Evolutionary conservation across 2,329 filamentous ascomycete genomes (phyloP).

Genomic region (Penicillium crustosum): DNA sequence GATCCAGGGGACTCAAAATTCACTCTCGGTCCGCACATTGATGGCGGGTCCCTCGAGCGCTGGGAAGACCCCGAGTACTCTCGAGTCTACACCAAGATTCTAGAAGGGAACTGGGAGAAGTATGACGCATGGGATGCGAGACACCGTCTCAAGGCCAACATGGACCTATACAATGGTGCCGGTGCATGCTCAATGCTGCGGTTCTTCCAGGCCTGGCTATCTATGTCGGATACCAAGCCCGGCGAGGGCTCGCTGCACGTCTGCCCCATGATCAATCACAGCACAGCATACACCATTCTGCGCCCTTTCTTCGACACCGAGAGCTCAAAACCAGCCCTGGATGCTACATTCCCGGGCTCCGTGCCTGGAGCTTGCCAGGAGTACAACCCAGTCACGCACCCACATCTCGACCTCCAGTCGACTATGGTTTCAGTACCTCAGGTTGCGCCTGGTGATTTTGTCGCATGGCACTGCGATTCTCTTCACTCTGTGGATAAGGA

Average conservation of each 20-base stretch:
- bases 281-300: slow-evolving; percentile 77
- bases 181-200: slow-evolving; percentile 83
- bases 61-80: slow-evolving; percentile 73
- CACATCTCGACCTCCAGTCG: slow-evolving; percentile 64
- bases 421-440: slow-evolving; percentile 72
- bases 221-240: slow-evolving; percentile 69
- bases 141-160: slow-evolving; percentile 65
- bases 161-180: slow-evolving; percentile 76
- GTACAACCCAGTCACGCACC: slow-evolving; percentile 63
- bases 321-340: slow-evolving; percentile 42
- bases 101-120: slow-evolving; percentile 72
- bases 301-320: slow-evolving; percentile 75
- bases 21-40: slow-evolving; percentile 70
- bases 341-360: slow-evolving; percentile 65
- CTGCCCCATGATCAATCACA: slow-evolving; percentile 72
- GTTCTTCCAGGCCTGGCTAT: slow-evolving; percentile 86
- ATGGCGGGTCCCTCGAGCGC: slow-evolving; percentile 72
- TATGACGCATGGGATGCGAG: slow-evolving; percentile 82
- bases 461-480: slow-evolving; percentile 75
- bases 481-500: slow-evolving; percentile 82
- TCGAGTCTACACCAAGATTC: slow-evolving; percentile 70
- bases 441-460: slow-evolving; percentile 71
- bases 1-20: slow-evolving; percentile 70
- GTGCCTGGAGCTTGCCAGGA: slow-evolving; percentile 69
- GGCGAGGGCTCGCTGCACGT: slow-evolving; percentile 78